These are phyloP conservation scores for Eragrostis curvula DNA, from an alignment of 176 grass and related monocot species.

Conservation along the genomic window DNA sequence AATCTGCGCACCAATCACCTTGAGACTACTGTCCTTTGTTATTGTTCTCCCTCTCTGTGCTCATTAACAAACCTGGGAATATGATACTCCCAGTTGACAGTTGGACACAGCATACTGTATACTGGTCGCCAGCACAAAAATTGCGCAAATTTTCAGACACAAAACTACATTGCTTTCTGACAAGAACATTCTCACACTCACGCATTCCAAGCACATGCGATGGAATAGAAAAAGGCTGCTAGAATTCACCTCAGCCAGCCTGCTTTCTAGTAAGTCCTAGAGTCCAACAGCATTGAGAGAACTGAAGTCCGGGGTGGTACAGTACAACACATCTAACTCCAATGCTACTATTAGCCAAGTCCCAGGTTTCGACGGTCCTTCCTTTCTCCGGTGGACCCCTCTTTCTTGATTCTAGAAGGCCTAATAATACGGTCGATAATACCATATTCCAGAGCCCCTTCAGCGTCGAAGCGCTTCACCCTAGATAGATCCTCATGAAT, in stretches of 20 bases:
- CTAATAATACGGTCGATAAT: slow-evolving; percentile 74
- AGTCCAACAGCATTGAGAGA: not conserved
- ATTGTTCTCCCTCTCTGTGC: not conserved
- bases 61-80: slow-evolving; percentile 7
- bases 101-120: not conserved
- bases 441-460: slow-evolving; percentile 87
- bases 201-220: not conserved
- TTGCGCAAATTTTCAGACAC: not conserved
- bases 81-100: slow-evolving; percentile 7
- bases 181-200: slow-evolving; percentile 1
- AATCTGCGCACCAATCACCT: slow-evolving; percentile 8
- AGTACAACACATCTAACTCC: not conserved
- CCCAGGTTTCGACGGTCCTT: slow-evolving; percentile 53
- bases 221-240: not conserved
- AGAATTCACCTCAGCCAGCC: not conserved
- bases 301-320: not conserved
- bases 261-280: not conserved
- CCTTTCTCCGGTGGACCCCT: slow-evolving; percentile 38
- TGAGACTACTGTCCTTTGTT: not conserved
- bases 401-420: slow-evolving; percentile 58
- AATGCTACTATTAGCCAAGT: slow-evolving; percentile 41
- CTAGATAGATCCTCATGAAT: slow-evolving; percentile 70
- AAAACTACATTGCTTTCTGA: not conserved
- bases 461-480: slow-evolving; percentile 65
- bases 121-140: not conserved